Base-by-base conservation (phyloP, 2,329 filamentous ascomycete genomes). In the Ophiostoma pallidulum region DNA sequence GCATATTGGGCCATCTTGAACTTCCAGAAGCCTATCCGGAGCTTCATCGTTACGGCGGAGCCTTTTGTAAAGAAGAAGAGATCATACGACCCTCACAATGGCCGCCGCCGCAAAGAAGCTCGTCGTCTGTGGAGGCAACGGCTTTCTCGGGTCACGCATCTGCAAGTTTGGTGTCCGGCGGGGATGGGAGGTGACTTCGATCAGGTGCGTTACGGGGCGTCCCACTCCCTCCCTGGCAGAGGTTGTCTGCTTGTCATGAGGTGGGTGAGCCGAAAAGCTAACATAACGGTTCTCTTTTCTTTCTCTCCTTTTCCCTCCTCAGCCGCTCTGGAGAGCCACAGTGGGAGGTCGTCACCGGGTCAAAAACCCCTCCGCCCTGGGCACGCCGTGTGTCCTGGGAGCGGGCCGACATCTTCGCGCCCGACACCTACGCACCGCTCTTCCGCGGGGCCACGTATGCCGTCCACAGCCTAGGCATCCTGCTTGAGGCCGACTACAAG, bases 401-500 rank as follows among this genome's bases (percentile, higher is more conserved):
- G 57, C 82, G 82, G 55, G 91, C 84, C 59, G 87, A 97, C 66
- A 83, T 97, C 56, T 78, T 98, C 52, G 78, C 84, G 51, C 91
- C 92, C 1, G 70, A 77, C 1, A 85, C 85, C 16, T 98, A 96
- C 68, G 78, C 77, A 8, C 70, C 82, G 0, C 77, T 91, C 41
- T 78, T 98, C 52, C 76, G 79, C 56, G 79, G 77, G 48, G 86
- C 89, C 52, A 80, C 88, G 63, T 90, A 82, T 48, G 90, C 97
- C 22, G 84, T 98, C 40, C 92, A 98, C 72, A 88, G 77, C 60
- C 90, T 97, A 84, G 92, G 92, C 9, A 96, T 98, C 58, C 75
- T 98, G 16, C 78, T 98, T 9, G 92, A 98, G 70, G 89, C 90
- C 42, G 92, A 98, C 71, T 98, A 98, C 78, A 98, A 98, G 68